These are phyloP conservation scores for Marsdenia floribunda DNA, from an alignment of 257 asterid species.

Conservation along the genomic window DNA sequence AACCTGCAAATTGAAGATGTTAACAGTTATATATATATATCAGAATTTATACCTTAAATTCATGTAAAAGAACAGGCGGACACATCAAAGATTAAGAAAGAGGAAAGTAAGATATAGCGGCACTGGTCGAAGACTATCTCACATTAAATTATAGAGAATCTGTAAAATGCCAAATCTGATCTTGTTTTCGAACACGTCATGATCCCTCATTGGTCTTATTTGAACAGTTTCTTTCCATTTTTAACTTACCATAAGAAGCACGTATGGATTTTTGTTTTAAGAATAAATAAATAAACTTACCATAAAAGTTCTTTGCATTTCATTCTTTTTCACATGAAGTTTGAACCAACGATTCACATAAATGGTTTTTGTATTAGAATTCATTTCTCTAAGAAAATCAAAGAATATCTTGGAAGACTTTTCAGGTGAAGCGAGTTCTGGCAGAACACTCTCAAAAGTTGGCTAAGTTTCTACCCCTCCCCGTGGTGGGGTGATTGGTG, in stretches of 20 bases:
- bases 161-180: conserved; percentile 5
- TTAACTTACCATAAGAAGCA: neutral
- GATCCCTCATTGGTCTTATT: conserved; percentile 1
- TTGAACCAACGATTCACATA: neutral
- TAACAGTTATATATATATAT: neutral
- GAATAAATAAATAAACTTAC: neutral
- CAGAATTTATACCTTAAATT: conserved; percentile 12
- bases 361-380: neutral
- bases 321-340: neutral
- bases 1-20: neutral
- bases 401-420: too few relatives aligned
- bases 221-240: neutral
- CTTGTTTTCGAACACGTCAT: neutral
- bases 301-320: neutral
- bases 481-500: too few relatives aligned
- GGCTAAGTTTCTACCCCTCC: too few relatives aligned
- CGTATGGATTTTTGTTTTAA: neutral
- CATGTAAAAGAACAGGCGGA: neutral
- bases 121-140: conserved; percentile 1
- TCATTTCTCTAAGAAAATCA: too few relatives aligned
- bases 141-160: conserved; percentile 1
- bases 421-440: too few relatives aligned
- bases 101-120: conserved; percentile 10
- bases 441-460: too few relatives aligned
- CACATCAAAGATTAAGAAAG: conserved; percentile 12